Conservation (phyloP, 371 early-diverging fungal genomes). For the Syncephalastrum racemosum region DNA sequence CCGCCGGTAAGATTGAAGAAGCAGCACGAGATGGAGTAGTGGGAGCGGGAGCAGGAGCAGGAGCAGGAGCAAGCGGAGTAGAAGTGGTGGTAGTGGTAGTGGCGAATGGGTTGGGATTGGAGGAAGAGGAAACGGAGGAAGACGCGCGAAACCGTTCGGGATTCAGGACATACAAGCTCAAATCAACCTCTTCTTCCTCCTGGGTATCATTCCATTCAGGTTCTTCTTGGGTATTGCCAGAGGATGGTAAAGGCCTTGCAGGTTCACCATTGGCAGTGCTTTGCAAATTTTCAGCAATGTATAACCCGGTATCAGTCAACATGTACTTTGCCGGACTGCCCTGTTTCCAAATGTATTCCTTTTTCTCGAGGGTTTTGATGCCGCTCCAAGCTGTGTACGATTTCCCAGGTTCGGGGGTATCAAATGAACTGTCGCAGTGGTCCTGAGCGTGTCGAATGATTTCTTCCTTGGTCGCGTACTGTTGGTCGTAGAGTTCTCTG, state of each 20-base stretch:
- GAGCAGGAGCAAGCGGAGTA: too few relatives aligned
- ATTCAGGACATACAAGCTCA: constrained; percentile 21
- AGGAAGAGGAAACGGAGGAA: neutral
- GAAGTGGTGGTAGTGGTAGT: too few relatives aligned
- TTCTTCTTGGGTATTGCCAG: neutral
- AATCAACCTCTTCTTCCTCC: constrained; percentile 11
- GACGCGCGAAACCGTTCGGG: constrained; percentile 4
- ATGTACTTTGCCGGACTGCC: constrained; percentile 63
- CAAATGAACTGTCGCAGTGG: constrained; percentile 68
- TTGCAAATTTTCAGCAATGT: constrained; percentile 56
- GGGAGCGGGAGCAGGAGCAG: too few relatives aligned
- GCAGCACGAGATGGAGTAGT: too few relatives aligned
- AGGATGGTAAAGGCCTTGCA: neutral
- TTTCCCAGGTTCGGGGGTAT: constrained; percentile 52
- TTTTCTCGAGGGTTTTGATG: constrained; percentile 69
- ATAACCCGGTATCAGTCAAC: constrained; percentile 75
- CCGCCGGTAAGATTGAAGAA: too few relatives aligned
- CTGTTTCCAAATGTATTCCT: constrained; percentile 66
- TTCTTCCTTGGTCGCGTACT: constrained; percentile 49
- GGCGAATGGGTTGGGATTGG: too few relatives aligned
- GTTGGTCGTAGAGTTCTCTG: constrained; percentile 19
- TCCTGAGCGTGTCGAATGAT: constrained; percentile 62
- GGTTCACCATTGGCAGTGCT: constrained; percentile 8
- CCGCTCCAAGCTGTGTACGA: constrained; percentile 78
- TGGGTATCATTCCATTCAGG: too few relatives aligned